Base-by-base conservation (phyloP, 1,139 yeast species). In the Lodderomyces metapsilosis region DNA sequence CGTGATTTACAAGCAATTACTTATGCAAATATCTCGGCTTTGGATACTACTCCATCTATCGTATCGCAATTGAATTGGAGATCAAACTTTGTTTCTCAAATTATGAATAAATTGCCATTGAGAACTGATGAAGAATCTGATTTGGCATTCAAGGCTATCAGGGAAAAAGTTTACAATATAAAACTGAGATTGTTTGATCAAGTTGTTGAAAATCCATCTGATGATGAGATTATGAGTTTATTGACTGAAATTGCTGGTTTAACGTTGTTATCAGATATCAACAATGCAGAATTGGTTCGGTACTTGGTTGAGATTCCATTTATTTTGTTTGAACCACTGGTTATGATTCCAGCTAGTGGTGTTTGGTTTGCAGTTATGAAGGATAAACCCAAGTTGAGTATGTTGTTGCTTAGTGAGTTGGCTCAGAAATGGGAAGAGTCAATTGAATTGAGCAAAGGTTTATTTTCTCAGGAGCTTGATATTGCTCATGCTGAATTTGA, bases 361-460 rank as follows among this genome's bases (percentile, higher is more conserved):
- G 74, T 84, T 34, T 92, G 98, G 98, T 71, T 87, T 40, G 81
- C 89, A 38, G 77, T 88, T 23, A 80, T 88, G 67, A 82, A 84
- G 46, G 91, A 85, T 41, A 53, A 63, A 50, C 78, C 82, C 1
- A 72, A 74, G 33, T 56, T 84, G 37, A 73, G 91, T 2, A 68
- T 78, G 28, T 62, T 78, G n/a, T 57, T 92, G 12, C 62, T 91
- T 23, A 73, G 88, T 5, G 95, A 87, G 49, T 78, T 94, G 34
- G 71, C 81, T 16, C 66, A 70, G 41, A 70, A 71, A 46, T 88
- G 95, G 88, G 89, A 84, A 57, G 64, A 67, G 35, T 76, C 91
- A 1, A 78, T 88, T 37, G 73, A 74, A 34, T 66, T 72, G 32
- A 66, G 68, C 13, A 68, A 68, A 38, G 98, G 98, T 1, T 62